phyloP scores from a whole-genome alignment of 805 yeast species.

The Millerago galiae region DNA sequence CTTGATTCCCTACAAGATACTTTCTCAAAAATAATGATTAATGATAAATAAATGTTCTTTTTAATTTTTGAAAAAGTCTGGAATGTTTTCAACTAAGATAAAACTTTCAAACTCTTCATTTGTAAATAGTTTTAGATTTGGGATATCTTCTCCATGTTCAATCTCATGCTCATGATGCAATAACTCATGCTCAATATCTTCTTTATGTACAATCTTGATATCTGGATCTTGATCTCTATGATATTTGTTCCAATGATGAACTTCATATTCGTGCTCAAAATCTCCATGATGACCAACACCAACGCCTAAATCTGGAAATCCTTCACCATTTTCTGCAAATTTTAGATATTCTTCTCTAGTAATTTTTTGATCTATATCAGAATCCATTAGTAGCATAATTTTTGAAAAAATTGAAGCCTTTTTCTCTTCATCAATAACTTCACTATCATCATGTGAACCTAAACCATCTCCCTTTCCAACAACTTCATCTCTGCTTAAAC shows the following conservation, averaged over 20 bases:
- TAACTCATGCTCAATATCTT: slow-evolving; percentile 62
- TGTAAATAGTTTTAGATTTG: slow-evolving; percentile 31
- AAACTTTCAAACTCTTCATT: slow-evolving; percentile 34
- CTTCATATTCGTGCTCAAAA: slow-evolving; percentile 88
- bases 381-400: slow-evolving; percentile 57
- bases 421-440: slow-evolving; percentile 47
- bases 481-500: slow-evolving; percentile 61
- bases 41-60: neutral
- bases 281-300: slow-evolving; percentile 95
- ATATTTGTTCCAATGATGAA: slow-evolving; percentile 87
- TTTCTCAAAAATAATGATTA: slow-evolving; percentile 1
- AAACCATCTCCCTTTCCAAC: slow-evolving; percentile 89
- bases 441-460: slow-evolving; percentile 70
- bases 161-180: slow-evolving; percentile 51
- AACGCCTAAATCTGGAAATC: slow-evolving; percentile 84
- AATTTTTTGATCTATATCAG: slow-evolving; percentile 57
- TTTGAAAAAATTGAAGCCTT: slow-evolving; percentile 46
- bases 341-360: slow-evolving; percentile 63
- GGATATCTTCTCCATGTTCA: slow-evolving; percentile 67
- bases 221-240: slow-evolving; percentile 79
- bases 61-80: slow-evolving; percentile 28
- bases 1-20: slow-evolving; percentile 32
- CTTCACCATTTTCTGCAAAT: slow-evolving; percentile 56
- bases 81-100: slow-evolving; percentile 31
- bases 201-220: slow-evolving; percentile 72